A percentile compares a stretch with the other conserved stretches of the same genome.
phyloP scores from a whole-genome alignment of 768 basidiomycete species.

The Infundibulicybe gibba region DNA sequence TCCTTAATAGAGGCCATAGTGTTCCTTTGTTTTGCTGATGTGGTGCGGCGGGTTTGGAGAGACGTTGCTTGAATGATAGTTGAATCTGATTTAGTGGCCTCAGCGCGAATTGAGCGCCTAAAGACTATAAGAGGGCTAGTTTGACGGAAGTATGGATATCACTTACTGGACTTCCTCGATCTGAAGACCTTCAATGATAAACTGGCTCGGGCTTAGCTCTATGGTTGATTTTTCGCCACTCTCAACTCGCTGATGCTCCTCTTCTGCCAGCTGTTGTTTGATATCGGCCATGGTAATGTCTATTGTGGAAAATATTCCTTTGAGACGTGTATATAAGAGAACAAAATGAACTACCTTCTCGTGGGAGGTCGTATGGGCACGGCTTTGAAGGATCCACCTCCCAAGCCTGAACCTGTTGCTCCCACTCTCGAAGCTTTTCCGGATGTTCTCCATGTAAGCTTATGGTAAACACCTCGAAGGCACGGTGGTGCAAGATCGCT shows the following conservation, averaged over 20 bases:
- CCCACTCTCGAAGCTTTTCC: background rate
- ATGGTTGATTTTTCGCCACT: background rate
- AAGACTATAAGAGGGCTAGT: no score
- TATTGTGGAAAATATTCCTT: background rate
- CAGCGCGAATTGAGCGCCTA: background rate
- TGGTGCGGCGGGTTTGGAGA: conserved; percentile 2
- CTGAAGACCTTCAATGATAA: conserved; percentile 6
- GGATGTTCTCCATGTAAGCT: conserved; percentile 4
- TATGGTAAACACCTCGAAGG: conserved; percentile 2
- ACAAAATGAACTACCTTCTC: conserved; percentile 3
- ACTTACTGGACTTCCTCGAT: conserved; percentile 9
- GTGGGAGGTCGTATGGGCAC: conserved; percentile 6
- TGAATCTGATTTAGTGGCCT: background rate
- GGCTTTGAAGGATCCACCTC: conserved; percentile 1
- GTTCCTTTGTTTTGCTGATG: no score
- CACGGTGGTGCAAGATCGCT: conserved; percentile 7
- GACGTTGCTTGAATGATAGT: background rate
- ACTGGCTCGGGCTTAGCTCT: conserved; percentile 3
- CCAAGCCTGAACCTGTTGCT: background rate
- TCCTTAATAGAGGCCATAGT: no score
- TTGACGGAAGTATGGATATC: background rate
- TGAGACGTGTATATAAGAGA: background rate
- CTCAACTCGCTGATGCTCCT: conserved; percentile 6
- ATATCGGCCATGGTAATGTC: conserved; percentile 6
- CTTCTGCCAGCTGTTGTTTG: conserved; percentile 4